phyloP scores from a whole-genome alignment of 2,329 filamentous ascomycete genomes.

The Colletotrichum horii region DNA sequence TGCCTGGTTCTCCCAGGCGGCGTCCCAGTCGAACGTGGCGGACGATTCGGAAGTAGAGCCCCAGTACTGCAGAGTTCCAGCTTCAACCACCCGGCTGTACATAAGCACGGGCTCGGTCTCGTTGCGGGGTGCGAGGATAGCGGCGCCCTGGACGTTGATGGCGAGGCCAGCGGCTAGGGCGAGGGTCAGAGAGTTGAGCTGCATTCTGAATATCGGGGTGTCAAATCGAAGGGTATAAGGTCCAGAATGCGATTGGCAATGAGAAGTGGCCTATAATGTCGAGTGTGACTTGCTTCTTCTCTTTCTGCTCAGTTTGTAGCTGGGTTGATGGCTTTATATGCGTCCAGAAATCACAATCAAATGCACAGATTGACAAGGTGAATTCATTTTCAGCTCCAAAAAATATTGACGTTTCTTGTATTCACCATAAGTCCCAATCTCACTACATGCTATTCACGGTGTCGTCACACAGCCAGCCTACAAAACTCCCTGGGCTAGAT shows the following conservation, averaged over 20 bases:
- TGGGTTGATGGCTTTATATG: neutral
- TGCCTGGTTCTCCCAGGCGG: neutral
- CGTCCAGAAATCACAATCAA: neutral
- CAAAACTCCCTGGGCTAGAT: neutral
- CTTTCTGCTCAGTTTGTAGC: neutral
- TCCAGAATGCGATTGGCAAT: neutral
- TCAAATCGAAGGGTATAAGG: neutral
- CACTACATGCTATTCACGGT: neutral
- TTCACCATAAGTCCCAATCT: neutral
- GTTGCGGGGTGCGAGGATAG: neutral
- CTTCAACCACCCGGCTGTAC: neutral
- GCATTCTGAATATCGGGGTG: neutral
- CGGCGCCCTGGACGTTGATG: neutral
- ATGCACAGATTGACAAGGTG: neutral
- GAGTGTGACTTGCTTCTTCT: neutral
- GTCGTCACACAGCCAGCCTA: neutral
- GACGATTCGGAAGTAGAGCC: neutral
- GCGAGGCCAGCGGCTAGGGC: neutral
- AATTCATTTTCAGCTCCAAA: neutral
- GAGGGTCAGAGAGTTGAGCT: neutral
- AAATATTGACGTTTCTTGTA: accelerated
- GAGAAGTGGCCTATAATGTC: neutral
- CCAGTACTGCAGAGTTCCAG: neutral
- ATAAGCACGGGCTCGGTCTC: neutral
- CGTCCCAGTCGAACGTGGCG: neutral